Percentiles rank a stretch among this genome's conserved stretches.
These are phyloP conservation scores for Stemphylium lycopersici DNA, from an alignment of 2,329 filamentous ascomycete species.

Conservation along the genomic window DNA sequence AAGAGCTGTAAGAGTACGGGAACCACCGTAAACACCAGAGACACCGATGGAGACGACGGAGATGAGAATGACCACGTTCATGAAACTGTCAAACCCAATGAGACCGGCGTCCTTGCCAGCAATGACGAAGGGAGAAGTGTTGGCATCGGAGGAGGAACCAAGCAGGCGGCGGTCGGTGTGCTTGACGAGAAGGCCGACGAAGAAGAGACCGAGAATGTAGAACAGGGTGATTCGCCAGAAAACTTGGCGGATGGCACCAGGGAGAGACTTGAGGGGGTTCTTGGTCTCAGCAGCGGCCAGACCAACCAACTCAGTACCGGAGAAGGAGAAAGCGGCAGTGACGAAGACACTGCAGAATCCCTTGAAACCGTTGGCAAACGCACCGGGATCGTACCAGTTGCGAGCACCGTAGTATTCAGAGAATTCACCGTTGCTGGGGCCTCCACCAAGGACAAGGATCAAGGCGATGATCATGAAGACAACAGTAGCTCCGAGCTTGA, in stretches of 20 bases:
- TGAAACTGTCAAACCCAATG: constrained; percentile 64
- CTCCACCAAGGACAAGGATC: constrained; percentile 63
- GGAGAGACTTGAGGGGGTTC: constrained; percentile 59
- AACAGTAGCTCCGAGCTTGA: constrained; percentile 47
- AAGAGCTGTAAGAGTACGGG: constrained; percentile 63
- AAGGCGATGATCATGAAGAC: constrained; percentile 56
- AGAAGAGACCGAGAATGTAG: constrained; percentile 53
- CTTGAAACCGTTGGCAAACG: constrained; percentile 65
- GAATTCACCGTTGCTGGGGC: constrained; percentile 56
- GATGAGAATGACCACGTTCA: constrained; percentile 71
- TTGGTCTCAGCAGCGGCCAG: constrained; percentile 64
- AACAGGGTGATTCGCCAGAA: constrained; percentile 57
- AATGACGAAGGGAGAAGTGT: constrained; percentile 70
- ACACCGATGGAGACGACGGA: constrained; percentile 66
- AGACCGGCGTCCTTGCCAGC: constrained; percentile 67
- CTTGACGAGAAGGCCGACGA: constrained; percentile 53
- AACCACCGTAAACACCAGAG: constrained; percentile 63
- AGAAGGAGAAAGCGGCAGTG: constrained; percentile 67
- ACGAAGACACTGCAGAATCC: constrained; percentile 69
- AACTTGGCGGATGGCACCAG: constrained; percentile 53
- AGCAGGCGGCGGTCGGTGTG: constrained; percentile 45
- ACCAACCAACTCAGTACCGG: constrained; percentile 67
- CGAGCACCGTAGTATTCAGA: constrained; percentile 63
- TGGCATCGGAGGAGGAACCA: constrained; percentile 44
- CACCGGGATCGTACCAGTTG: constrained; percentile 64